Percentiles rank a stretch among this genome's conserved stretches.
Conservation (phyloP, 2,329 filamentous ascomycete species). For the Dactylellina drechsleri region DNA sequence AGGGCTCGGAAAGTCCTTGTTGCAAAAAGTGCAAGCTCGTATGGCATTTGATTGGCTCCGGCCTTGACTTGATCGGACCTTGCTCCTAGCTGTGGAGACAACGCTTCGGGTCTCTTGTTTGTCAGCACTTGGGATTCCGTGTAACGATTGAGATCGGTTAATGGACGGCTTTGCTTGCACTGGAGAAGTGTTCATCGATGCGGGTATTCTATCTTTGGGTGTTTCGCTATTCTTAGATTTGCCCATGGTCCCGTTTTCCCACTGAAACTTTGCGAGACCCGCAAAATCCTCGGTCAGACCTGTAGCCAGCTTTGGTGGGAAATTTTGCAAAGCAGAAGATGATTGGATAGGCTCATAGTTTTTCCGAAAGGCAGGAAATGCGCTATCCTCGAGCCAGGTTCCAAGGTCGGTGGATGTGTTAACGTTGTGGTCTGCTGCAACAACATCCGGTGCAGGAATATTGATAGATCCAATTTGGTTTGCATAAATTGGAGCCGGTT, state of each 20-base stretch:
- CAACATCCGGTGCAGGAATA: neutral
- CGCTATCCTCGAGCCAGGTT: conserved; percentile 22
- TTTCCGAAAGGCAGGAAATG: conserved; percentile 32
- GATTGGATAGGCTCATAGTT: conserved; percentile 26
- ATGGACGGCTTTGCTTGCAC: conserved; percentile 3
- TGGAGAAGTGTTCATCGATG: conserved; percentile 26
- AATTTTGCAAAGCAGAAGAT: neutral
- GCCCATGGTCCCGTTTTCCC: conserved; percentile 5
- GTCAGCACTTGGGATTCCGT: conserved; percentile 21
- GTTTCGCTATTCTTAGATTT: conserved; percentile 20
- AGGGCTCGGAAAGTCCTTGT: conserved; percentile 39
- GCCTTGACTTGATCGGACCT: neutral
- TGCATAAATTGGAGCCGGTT: neutral
- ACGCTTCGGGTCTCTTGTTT: conserved; percentile 39
- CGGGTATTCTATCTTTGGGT: conserved; percentile 4
- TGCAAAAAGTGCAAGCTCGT: conserved; percentile 41
- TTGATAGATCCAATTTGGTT: neutral
- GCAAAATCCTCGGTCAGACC: conserved; percentile 5
- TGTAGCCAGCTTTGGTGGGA: neutral
- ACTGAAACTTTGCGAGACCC: conserved; percentile 2
- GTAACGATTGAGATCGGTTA: conserved; percentile 9
- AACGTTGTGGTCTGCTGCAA: neutral
- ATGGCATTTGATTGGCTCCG: neutral
- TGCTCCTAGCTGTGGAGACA: conserved; percentile 25
- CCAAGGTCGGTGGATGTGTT: neutral